Evolutionary conservation across 345 rosid species (phyloP).

Genomic region (Salix purpurea): DNA sequence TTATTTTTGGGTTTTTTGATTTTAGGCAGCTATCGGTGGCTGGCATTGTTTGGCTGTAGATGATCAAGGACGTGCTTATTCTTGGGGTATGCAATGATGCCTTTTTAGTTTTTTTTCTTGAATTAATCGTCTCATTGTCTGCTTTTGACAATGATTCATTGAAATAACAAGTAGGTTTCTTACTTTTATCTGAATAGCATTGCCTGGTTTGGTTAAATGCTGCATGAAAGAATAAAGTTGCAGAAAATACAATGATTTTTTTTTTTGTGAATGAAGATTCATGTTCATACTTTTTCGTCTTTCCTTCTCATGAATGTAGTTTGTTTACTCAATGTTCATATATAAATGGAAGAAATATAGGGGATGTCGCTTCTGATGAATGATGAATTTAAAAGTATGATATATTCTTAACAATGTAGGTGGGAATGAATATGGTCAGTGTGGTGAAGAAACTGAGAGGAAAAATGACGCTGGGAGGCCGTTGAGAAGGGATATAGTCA

Average conservation of each 20-base stretch:
- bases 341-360: background rate
- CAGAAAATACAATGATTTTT: background rate
- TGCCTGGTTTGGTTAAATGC: background rate
- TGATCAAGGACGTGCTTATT: constrained; percentile 93
- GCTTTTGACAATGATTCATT: background rate
- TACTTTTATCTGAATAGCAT: background rate
- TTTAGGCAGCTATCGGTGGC: constrained; percentile 96
- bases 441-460: constrained; percentile 92
- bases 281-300: background rate
- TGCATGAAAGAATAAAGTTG: background rate
- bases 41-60: constrained; percentile 99
- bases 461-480: constrained; percentile 82
- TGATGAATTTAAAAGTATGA: constrained; percentile 7
- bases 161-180: background rate
- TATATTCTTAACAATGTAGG: constrained; percentile 38
- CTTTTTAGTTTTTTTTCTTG: background rate
- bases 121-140: background rate
- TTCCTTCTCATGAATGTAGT: background rate
- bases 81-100: constrained; percentile 65
- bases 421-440: constrained; percentile 98
- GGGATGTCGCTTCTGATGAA: background rate
- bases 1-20: constrained; percentile 12
- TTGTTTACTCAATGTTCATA: background rate
- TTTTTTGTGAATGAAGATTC: background rate
- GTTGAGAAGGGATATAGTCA: constrained; percentile 79